Conservation (phyloP, 208 protist genomes). For the Crithidia fasciculata region DNA sequence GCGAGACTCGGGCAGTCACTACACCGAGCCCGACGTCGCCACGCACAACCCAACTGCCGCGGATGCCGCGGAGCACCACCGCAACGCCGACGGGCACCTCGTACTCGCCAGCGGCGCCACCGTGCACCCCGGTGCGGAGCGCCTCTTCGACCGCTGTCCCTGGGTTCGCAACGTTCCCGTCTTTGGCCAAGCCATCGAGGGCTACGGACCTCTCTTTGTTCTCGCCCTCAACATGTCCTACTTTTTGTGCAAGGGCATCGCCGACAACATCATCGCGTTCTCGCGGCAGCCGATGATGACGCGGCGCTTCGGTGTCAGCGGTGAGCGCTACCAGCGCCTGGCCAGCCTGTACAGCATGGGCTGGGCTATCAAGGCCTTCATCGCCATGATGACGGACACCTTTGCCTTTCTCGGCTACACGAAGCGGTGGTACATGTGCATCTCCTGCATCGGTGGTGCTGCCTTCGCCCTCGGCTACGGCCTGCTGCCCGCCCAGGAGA, state of each 20-base stretch:
- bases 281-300: constrained; percentile 53
- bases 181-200: constrained; percentile 49
- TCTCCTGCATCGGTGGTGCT: constrained; percentile 49
- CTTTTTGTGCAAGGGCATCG: constrained; percentile 64
- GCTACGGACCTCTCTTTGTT: constrained; percentile 44
- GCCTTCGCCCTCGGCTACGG: constrained; percentile 51
- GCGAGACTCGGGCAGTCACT: neutral
- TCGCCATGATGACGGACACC: constrained; percentile 59
- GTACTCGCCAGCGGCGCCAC: neutral
- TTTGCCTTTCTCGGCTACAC: constrained; percentile 73
- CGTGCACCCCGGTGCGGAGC: constrained; percentile 42
- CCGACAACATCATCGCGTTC: constrained; percentile 45
- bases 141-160: constrained; percentile 35
- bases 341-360: constrained; percentile 40
- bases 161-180: constrained; percentile 41
- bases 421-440: constrained; percentile 74
- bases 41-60: too few relatives aligned
- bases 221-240: constrained; percentile 45
- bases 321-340: constrained; percentile 56
- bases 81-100: neutral
- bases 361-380: constrained; percentile 73
- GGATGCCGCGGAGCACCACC: neutral
- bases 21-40: neutral
- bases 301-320: constrained; percentile 40
- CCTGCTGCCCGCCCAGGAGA: constrained; percentile 41